Base-by-base conservation (phyloP, 768 basidiomycete species). In the Infundibulicybe gibba region DNA sequence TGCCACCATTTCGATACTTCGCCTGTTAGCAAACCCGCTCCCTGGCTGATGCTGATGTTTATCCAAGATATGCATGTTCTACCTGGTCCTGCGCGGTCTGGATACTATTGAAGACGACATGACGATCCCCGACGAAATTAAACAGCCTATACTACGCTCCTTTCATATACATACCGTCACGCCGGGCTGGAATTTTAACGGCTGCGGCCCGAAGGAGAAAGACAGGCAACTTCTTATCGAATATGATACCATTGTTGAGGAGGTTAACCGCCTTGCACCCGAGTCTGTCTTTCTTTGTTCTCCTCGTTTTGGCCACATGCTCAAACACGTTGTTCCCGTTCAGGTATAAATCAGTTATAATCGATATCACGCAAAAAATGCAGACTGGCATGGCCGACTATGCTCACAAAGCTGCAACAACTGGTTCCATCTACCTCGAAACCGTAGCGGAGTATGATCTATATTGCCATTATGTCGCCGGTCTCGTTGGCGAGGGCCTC, bases 71-170 rank as follows among this genome's bases (percentile, higher is more conserved):
- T 93, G 90, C 63, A 67, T 98, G 49, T 98, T 97, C 67, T 99
- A 98, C 67, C 80, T 99, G 37, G 88, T 94, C 5, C 77, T 99
- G 5, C 83, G 95, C 16, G 97, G 83, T 5, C 73, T 97, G n/a
- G 95, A 99, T 64, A 99, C 95, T 3, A 81, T 99, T 52, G 95
- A 98, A 65, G 95, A 99, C 65, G 95, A 99, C 70, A 97, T 97
- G 94, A 90, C 93, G 0, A 80, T 99, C 47, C 77, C 90, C 0
- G 90, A 93, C 64, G 70, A 81, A 14, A 64, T 85, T 56, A 99
- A 99, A 62, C 90, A 93, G 45, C 86, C 90, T 2, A 58, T 97
- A 21, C 75, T 99, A 31, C 82, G 90, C 9, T 68, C 80, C 1
- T 94, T 97, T 68, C 86, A 94, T 69, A 64, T 81, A 57, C 80